Base-by-base conservation (phyloP, 768 basidiomycete genomes). In the Suillus sp. region DNA sequence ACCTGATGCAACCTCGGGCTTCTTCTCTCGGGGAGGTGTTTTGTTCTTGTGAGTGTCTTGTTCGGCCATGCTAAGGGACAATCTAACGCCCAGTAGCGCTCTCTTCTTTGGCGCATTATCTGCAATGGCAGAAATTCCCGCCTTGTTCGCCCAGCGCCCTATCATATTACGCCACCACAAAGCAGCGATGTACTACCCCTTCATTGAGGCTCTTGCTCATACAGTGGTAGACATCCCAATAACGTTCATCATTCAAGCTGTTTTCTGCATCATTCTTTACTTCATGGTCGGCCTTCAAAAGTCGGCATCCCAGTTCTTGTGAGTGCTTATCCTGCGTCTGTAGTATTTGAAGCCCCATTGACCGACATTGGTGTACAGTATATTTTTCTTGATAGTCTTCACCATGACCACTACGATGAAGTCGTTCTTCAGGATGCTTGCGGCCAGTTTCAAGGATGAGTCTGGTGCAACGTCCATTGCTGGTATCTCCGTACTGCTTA, bases 381-480 rank as follows among this genome's bases (percentile, higher is more conserved):
- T 81, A 6, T 86, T 81, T 71, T 79, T 83, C 70, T 72, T 91
- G 35, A 81, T 86, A 67, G 62, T 83, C 7, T 79, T 85, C 60
- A 73, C 78, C 4, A 80, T 86, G 67, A 81, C 86, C 27, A 59
- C 91, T 37, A 78, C 85, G 8, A 89, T 93, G 86, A 89, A 87
- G 70, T 83, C 84, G 0, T 93, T 86, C 81, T 95, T 92, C 82
- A 81, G 92, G 45, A 78, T 78, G 0, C 68, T 90, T 34, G 86
- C 88, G 1, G 85, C 88, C 0, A 78, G 77, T 16, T 86, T 86
- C 68, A 77, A 77, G 42, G 74, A 77, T 20, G 82, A 84, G 48
- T 81, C 87, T 0, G 80, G 83, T 0, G 88, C 89, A 10, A 62
- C 75, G 50, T 70, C 77, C 3, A 45, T 73, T 1, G 69, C 75